Conservation (phyloP, 805 yeast species). For the Nakazawaea pomicola region DNA sequence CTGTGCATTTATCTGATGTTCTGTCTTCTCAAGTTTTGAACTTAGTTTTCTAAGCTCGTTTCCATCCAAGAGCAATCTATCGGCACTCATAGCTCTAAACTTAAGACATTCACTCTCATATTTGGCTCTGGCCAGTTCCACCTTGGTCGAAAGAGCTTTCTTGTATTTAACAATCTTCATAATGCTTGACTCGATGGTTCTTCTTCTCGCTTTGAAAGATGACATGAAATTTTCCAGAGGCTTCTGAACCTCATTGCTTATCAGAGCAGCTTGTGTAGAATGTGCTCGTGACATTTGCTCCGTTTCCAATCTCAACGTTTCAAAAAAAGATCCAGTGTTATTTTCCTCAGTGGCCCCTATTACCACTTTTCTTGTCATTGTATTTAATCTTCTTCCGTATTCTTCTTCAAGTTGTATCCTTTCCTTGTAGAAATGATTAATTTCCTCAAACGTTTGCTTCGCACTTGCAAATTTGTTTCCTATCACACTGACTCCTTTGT, state of each 20-base stretch:
- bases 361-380: constrained; percentile 38
- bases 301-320: constrained; percentile 53
- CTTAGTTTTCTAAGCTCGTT: constrained; percentile 62
- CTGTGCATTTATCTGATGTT: constrained; percentile 32
- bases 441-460: constrained; percentile 49
- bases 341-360: constrained; percentile 61
- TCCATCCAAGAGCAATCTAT: constrained; percentile 66
- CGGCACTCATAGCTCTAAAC: constrained; percentile 54
- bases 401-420: constrained; percentile 67
- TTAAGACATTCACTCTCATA: constrained; percentile 56
- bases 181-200: constrained; percentile 53
- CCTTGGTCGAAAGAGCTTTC: constrained; percentile 29
- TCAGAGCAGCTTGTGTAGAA: constrained; percentile 41
- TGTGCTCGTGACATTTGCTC: constrained; percentile 55
- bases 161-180: constrained; percentile 48
- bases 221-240: constrained; percentile 50
- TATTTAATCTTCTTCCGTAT: constrained; percentile 50
- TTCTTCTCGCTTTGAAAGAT: constrained; percentile 46
- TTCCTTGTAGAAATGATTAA: constrained; percentile 47
- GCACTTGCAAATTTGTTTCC: constrained; percentile 56
- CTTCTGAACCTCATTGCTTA: constrained; percentile 43
- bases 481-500: constrained; percentile 52
- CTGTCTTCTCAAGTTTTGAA: constrained; percentile 47
- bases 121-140: constrained; percentile 35
- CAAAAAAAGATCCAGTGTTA: constrained; percentile 52